These are phyloP conservation scores for Marchantia paleacea DNA, from an alignment of 225 moss, liverwort and hornwort species.

Conservation along the genomic window DNA sequence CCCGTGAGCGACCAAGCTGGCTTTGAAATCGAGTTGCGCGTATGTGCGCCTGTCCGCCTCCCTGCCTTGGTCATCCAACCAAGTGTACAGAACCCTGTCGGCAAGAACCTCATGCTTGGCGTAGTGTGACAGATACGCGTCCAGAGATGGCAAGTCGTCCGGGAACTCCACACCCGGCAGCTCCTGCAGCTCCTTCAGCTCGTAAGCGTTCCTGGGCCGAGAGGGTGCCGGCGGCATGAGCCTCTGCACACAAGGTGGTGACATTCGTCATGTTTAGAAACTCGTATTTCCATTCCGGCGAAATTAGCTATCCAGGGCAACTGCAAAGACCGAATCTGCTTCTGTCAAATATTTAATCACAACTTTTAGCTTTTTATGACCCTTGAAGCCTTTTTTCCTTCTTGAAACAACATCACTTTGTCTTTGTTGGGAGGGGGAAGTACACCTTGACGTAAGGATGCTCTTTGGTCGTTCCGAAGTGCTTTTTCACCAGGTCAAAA, in stretches of 20 bases:
- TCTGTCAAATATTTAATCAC: no score
- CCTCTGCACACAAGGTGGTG: neutral
- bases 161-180: slow-evolving; percentile 25
- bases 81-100: slow-evolving; percentile 18
- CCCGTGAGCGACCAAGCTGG: slow-evolving; percentile 11
- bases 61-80: slow-evolving; percentile 29
- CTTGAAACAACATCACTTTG: no score
- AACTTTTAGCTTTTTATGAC: no score
- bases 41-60: slow-evolving; percentile 25
- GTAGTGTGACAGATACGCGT: slow-evolving; percentile 24
- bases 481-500: slow-evolving; percentile 11
- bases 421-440: neutral
- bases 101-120: slow-evolving; percentile 15
- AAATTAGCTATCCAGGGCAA: no score
- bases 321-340: no score
- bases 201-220: neutral
- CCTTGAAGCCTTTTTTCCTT: no score
- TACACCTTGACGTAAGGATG: slow-evolving; percentile 21
- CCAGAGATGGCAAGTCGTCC: slow-evolving; percentile 23
- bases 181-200: slow-evolving; percentile 7
- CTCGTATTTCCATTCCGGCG: no score
- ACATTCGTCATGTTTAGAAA: neutral
- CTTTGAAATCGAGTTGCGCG: slow-evolving; percentile 20
- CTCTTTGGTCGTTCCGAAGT: slow-evolving; percentile 20
- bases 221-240: neutral